Evolutionary conservation across 2,329 filamentous ascomycete species (phyloP), one percentile per base, ranked within the genome.

Genomic region (Tolypocladium ovalisporum): DNA sequence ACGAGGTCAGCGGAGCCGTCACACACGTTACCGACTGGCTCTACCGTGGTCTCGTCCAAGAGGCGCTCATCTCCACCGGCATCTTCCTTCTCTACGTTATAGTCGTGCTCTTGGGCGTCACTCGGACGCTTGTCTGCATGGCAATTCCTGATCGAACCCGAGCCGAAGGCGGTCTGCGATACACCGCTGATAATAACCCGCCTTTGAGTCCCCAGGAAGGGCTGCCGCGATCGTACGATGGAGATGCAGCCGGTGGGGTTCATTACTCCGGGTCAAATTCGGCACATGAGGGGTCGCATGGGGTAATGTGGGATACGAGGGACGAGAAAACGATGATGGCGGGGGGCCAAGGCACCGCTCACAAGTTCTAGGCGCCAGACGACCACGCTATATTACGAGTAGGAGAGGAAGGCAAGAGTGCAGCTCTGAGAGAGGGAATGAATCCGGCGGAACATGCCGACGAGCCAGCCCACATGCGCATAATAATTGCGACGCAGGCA

Each of bases 1-100:
- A 97, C 73, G 88, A 92, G 67, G 88, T 97, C 64, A 89, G 86
- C 19, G 84, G 80, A 59, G 89, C 90, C 27, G 82, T 97, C 47
- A 70, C 81, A 58, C 81, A 84, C 61, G 86, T 97, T 58, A 82
- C 86, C 34, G 73, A 79, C 59, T 84, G 83, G 68, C 76, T 97
- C 27, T 76, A 82, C 65, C 80, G 81, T 57, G 83, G 79, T 62
- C 84, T 99, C 61, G 77, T 84, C 54, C 83, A 85, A 60, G 90
- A 97, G 72, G 86, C 88, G 1, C 81, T 96, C 62, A 91, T 97
- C 63, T 89, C 92, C 2, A 79, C 81, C 0, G 83, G 79, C 54
- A 75, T 99, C 5, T 73, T 97, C 15, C 75, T 89, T 4, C 73
- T 96, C 34, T 99, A 91, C 79, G 66, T 95, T 56, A 71, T 94